These are phyloP conservation scores for Metschnikowia noctiluminum DNA, from an alignment of 805 yeast species.

Conservation along the genomic window DNA sequence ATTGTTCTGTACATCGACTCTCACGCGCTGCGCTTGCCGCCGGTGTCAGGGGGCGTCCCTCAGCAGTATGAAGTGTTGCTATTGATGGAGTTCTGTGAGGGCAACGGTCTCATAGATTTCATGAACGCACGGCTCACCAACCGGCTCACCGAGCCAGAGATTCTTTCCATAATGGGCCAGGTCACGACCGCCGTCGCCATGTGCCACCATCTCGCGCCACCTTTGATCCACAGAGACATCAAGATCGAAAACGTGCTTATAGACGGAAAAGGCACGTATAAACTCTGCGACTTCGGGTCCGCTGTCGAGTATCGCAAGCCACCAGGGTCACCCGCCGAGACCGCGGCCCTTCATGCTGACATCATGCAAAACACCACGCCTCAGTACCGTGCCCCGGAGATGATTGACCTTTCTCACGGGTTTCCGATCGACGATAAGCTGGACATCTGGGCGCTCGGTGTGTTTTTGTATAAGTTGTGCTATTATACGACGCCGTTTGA, in stretches of 20 bases:
- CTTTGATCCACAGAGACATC: conserved; percentile 74
- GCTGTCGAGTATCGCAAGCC: conserved; percentile 63
- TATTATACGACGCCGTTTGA: conserved; percentile 85
- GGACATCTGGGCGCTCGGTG: conserved; percentile 84
- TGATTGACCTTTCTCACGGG: conserved; percentile 68
- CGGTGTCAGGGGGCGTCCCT: conserved; percentile 6
- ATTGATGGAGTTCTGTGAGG: conserved; percentile 75
- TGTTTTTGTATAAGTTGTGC: conserved; percentile 71
- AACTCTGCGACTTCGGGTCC: conserved; percentile 81
- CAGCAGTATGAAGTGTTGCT: conserved; percentile 75
- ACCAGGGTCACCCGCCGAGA: conserved; percentile 60
- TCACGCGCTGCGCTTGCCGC: conserved; percentile 74
- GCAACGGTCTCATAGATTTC: conserved; percentile 73
- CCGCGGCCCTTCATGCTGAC: conserved; percentile 59
- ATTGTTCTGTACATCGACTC: conserved; percentile 92
- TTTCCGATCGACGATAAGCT: conserved; percentile 77
- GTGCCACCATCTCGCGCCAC: conserved; percentile 71
- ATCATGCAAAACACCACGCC: conserved; percentile 79
- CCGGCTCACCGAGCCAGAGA: conserved; percentile 65
- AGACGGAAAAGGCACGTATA: conserved; percentile 54
- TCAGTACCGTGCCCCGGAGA: conserved; percentile 81
- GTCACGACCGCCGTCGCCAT: conserved; percentile 70
- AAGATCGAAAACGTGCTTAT: conserved; percentile 79
- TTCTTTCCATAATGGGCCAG: conserved; percentile 64
- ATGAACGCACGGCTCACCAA: conserved; percentile 71